These are phyloP conservation scores for Naganishia liquefaciens DNA, from an alignment of 1,284 basidiomycete species.

Conservation along the genomic window DNA sequence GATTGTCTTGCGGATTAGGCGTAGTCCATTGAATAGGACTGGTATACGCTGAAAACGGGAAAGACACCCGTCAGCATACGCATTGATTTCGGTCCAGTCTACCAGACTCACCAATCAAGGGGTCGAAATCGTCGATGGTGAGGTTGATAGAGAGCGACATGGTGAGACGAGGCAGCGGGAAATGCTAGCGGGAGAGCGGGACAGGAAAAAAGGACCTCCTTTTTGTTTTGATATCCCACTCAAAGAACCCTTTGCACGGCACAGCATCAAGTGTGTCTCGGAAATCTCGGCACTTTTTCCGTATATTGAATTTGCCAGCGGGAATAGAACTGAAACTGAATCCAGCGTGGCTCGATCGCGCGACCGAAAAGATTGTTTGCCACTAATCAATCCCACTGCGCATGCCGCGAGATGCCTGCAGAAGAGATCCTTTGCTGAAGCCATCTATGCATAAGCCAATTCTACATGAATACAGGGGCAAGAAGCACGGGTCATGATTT, in stretches of 20 bases:
- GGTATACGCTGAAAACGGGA: slow-evolving; percentile 14
- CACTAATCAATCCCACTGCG: too few species aligned
- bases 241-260: not conserved
- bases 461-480: too few species aligned
- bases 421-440: too few species aligned
- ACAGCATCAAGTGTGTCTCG: slow-evolving; percentile 14
- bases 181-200: not conserved
- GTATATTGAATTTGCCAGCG: not conserved
- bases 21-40: slow-evolving; percentile 45
- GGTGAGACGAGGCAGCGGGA: not conserved
- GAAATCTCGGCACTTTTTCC: not conserved
- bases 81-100: slow-evolving; percentile 38
- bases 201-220: not conserved
- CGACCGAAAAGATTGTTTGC: too few species aligned
- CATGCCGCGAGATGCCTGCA: too few species aligned
- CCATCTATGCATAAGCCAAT: too few species aligned
- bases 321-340: too few species aligned
- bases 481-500: too few species aligned
- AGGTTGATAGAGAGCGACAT: slow-evolving; percentile 39
- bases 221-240: slow-evolving; percentile 8
- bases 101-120: slow-evolving; percentile 39
- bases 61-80: slow-evolving; percentile 11
- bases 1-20: slow-evolving; percentile 50
- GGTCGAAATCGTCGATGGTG: slow-evolving; percentile 55
- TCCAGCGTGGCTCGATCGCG: not conserved